Base-by-base conservation (phyloP, 352 stramenopile genomes). In the Pythium coloratum region DNA sequence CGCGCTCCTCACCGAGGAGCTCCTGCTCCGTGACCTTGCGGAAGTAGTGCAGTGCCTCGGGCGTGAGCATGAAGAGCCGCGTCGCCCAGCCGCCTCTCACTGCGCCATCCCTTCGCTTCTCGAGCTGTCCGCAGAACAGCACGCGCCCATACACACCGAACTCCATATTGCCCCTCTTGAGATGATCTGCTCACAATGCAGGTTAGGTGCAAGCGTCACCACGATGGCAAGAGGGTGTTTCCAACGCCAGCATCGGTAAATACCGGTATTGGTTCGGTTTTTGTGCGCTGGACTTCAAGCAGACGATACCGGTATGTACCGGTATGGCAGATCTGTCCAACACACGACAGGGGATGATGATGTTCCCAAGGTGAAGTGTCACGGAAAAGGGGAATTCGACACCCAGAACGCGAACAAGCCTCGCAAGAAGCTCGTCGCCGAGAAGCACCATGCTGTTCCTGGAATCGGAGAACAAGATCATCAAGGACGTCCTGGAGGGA, bases 381-480 rank as follows among this genome's bases (percentile, higher is more conserved):
- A 20, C 18, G 42, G 6, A 24, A 18, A 49, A 18, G 18, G 20
- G 44, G 44, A 24, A 28, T 30, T 30, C n/a, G 57, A 69, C 67
- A 64, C 46, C 66, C 62, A 70, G 72, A 62, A 72, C 76, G 78
- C 59, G 62, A 20, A 56, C 69, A 44, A 34, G 47, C 38, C 38
- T 14, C 13, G 28, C 38, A 2, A 44, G 56, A 44, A 46, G 54
- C 54, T 64, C 59, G 30, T 38, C 20, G 58, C 44, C 33, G 57
- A 42, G 53, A 3, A 62, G 13, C 40, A 58, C 40, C 44, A 95
- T 95, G 87, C 73, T 95, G 57, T 92, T 92, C 73, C 76, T 95
- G 32, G 87, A 95, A 71, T 76, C 82, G 63, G 85, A 94, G 72
- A 93, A 92, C 80, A 95, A 95, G 81, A 93, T 95, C 70, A 82